Evolutionary conservation across 495 filamentous ascomycete genomes (phyloP), one percentile per base, ranked within the genome.

Genomic region (Mytilinidion resinicola): DNA sequence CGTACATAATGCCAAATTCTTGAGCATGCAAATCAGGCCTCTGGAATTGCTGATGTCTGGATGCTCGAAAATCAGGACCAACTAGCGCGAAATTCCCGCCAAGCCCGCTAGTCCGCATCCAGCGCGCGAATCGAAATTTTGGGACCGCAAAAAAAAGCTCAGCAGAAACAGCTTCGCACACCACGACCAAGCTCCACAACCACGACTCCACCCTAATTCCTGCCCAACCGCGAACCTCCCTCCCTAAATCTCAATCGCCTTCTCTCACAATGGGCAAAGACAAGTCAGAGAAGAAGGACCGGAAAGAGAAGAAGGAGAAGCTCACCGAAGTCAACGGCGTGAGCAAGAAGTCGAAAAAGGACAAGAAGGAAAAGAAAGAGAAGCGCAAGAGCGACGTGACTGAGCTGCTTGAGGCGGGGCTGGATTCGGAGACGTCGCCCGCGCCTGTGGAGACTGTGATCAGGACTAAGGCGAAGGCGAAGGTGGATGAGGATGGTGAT

Each of bases 271-370:
- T 72, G 70, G 68, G 55, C 58, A 72, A 72, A 60, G 69, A 73
- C 35, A 56, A 59, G 21, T 49, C 61, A 15, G 66, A 67, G 38
- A 62, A 60, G 61, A 66, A 62, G 56, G 73, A 74, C 55, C 74
- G 74, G 57, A 73, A 72, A 34, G 77, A 86, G 77, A 90, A 89
- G 80, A 87, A 90, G 77, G 85, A 88, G 75, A 88, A 88, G 77
- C 84, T 83, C 60, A 76, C 84, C 68, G 86, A 89, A 61, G 54
- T 79, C 66, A 84, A 89, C 69, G 89, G 87, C 56, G 84, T 90
- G 55, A 75, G 79, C 71, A 88, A 88, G 76, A 71, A 73, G 48
- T 38, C 47, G 57, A 72, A 72, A 73, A 81, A 71, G 48, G 63
- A 65, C 46, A 83, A 85, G 70, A 86, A 86, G 52, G 39, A 56